Conservation (phyloP, 306 rosid genomes). For the Ormosia emarginata region DNA sequence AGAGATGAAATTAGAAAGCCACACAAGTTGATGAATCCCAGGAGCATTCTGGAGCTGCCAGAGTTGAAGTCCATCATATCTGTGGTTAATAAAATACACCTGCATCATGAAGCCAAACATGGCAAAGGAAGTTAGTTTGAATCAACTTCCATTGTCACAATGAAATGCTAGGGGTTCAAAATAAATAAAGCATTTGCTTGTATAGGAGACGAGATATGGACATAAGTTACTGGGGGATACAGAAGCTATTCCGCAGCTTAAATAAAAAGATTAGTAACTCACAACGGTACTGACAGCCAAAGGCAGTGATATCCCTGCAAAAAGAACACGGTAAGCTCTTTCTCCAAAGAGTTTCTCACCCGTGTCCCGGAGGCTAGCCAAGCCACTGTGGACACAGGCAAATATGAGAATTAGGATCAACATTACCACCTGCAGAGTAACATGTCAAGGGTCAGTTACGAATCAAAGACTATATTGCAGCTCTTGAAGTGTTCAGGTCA, state of each 20-base stretch:
- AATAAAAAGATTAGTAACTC: slow-evolving; percentile 29
- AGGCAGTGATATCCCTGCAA: slow-evolving; percentile 87
- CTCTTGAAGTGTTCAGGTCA: background rate
- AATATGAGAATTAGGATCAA: slow-evolving; percentile 61
- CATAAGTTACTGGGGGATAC: background rate
- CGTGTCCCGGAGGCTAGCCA: slow-evolving; percentile 74
- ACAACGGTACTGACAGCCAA: slow-evolving; percentile 88
- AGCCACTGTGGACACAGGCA: slow-evolving; percentile 82
- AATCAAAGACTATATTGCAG: background rate
- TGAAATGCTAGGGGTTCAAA: background rate
- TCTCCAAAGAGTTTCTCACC: slow-evolving; percentile 93
- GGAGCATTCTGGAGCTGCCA: slow-evolving; percentile 79
- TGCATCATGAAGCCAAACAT: slow-evolving; percentile 40
- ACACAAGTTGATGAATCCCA: slow-evolving; percentile 72
- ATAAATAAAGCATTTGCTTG: background rate
- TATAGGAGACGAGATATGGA: background rate
- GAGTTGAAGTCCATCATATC: slow-evolving; percentile 87
- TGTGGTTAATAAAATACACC: slow-evolving; percentile 95
- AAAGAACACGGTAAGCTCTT: slow-evolving; percentile 88
- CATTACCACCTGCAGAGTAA: slow-evolving; percentile 75
- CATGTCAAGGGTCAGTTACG: slow-evolving; percentile 24
- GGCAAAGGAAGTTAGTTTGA: slow-evolving; percentile 18
- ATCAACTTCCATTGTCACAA: background rate
- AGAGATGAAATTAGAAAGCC: slow-evolving; percentile 82
- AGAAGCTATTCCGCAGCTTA: background rate